Base-by-base conservation (phyloP, 257 asterid genomes). In the Rauvolfia tetraphylla region DNA sequence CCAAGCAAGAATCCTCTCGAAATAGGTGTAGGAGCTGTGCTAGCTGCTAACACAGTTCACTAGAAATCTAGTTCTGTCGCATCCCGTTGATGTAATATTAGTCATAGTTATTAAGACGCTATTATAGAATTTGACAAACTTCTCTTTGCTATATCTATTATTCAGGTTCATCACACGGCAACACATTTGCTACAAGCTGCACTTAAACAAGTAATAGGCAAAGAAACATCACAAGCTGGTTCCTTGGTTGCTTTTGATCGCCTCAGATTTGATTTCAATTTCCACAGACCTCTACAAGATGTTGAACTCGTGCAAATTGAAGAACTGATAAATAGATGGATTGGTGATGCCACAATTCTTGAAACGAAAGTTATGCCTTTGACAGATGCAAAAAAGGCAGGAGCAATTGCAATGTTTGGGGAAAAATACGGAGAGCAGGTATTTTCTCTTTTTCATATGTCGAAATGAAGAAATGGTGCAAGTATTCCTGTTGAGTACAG, bases 141-240 rank as follows among this genome's bases (percentile, higher is more conserved):
- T 78, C 76, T 73, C 51, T 59, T 42, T 42, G 23, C 76, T 34
- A 33, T 51, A 58, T 15, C 70, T 78, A 56, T 41, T 72, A 76
- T 74, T 54, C 81, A 94, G 98, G 98, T 87, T 71, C 98, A 94
- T 83, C 98, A 92, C 81, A 94, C 98, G 17, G 96, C 97, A 29
- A 94, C 98, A 12, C 98, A 92, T 90, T 88, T 94, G 78, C 97
- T 94, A 41, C 98, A 94, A 84, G 85, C 98, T 42, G 98, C 98
- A 59, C 96, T 94, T 20, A 94, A 89, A 86, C 86, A 87, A 82
- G 97, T 94, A 79, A 86, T 92, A 49, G 98, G 95, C 75, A 79
- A 87, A 80, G 98, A 94, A 83, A 92, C 97, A 77, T 92, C 98
- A 51, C 98, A 94, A 86, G 98, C 98, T 20, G 98, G 98, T 77